A percentile compares a stretch with the other conserved stretches of the same genome.
These are phyloP conservation scores for Amauroascus niger DNA, from an alignment of 2,329 filamentous ascomycete species.

Conservation along the genomic window DNA sequence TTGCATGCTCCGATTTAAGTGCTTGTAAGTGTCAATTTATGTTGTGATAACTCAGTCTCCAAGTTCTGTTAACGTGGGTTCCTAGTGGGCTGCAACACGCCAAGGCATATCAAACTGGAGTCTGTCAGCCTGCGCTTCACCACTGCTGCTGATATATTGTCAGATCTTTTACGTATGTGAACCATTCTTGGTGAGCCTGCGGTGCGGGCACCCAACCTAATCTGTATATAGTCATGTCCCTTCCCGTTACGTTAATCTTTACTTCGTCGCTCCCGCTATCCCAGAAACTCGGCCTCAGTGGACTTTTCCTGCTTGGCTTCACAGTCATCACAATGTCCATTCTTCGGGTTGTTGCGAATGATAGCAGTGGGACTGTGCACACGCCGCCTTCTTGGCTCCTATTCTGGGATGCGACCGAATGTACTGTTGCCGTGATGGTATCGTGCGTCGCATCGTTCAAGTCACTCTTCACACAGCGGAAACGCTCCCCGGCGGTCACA, in stretches of 20 bases:
- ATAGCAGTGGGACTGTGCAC: not conserved
- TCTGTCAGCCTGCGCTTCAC: conserved; percentile 8
- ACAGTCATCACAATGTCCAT: conserved; percentile 8
- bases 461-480: conserved; percentile 8
- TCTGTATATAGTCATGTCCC: conserved; percentile 7
- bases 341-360: conserved; percentile 6
- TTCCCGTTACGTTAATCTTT: conserved; percentile 11
- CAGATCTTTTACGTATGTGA: conserved; percentile 9
- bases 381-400: conserved; percentile 11
- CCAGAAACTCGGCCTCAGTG: conserved; percentile 12
- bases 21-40: conserved; percentile 3
- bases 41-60: not conserved
- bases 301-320: conserved; percentile 9
- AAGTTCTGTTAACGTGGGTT: not conserved
- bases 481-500: not conserved
- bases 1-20: conserved; percentile 10
- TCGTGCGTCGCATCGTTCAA: conserved; percentile 14
- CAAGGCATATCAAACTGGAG: not conserved
- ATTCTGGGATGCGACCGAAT: conserved; percentile 14
- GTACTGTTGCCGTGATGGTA: conserved; percentile 12
- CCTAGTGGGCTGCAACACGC: conserved; percentile 8
- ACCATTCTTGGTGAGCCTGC: too few species aligned
- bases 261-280: conserved; percentile 10
- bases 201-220: too few species aligned
- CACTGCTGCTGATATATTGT: conserved; percentile 11